Percentiles rank a stretch among this genome's conserved stretches.
Evolutionary conservation across 139 green algal species (phyloP).

Genomic region (Asterochloris erici): DNA sequence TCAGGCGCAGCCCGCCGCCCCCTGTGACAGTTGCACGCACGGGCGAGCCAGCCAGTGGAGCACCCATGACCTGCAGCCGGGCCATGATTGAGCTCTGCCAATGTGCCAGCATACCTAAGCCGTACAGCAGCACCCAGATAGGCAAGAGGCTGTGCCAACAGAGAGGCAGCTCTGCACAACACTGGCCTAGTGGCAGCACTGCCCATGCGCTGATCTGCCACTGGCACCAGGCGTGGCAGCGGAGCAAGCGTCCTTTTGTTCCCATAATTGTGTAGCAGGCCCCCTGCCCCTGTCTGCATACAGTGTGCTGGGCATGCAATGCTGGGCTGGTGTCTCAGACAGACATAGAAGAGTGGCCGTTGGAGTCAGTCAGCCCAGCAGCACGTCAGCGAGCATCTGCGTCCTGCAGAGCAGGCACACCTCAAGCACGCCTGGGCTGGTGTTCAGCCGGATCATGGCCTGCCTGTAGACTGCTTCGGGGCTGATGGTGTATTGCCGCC

Average conservation of each 20-base stretch:
- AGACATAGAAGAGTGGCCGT: neutral
- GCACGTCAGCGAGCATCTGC: neutral
- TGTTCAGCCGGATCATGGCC: constrained; percentile 66
- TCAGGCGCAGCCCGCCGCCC: constrained; percentile 55
- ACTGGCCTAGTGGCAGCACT: too few species aligned
- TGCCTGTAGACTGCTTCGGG: constrained; percentile 53
- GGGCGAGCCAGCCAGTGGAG: constrained; percentile 57
- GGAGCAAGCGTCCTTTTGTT: too few species aligned
- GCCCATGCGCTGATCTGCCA: too few species aligned
- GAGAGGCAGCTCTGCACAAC: too few species aligned
- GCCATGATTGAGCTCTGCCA: too few species aligned
- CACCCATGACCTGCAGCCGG: constrained; percentile 62
- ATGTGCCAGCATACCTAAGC: too few species aligned
- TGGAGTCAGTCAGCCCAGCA: neutral
- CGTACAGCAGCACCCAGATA: too few species aligned
- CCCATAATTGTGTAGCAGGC: too few species aligned
- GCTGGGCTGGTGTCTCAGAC: neutral
- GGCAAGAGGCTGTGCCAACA: too few species aligned
- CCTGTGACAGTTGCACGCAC: constrained; percentile 60
- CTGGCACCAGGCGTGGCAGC: too few species aligned
- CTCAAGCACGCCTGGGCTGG: constrained; percentile 60
- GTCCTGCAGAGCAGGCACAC: constrained; percentile 15
- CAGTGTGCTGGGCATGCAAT: too few species aligned
- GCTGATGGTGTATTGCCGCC: constrained; percentile 42
- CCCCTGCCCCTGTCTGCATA: too few species aligned